phyloP scores from a whole-genome alignment of 2,329 filamentous ascomycete species.

The Cercospora sp. region DNA sequence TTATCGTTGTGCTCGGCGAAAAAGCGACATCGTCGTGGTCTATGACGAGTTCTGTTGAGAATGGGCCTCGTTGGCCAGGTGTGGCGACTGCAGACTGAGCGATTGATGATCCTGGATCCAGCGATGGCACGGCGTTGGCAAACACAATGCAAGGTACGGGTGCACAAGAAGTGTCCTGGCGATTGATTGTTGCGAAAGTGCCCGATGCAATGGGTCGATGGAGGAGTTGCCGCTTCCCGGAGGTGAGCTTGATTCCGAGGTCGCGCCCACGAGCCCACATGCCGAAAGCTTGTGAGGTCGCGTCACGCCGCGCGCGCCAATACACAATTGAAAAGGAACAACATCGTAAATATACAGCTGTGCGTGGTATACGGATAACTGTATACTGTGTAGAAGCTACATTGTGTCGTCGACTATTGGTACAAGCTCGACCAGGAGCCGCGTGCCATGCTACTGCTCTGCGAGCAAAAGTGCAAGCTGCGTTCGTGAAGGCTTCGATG shows the following conservation, averaged over 20 bases:
- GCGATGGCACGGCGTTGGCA: background rate
- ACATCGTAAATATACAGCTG: background rate
- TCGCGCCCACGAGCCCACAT: constrained; percentile 1
- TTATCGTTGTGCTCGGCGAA: constrained; percentile 5
- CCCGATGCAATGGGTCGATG: constrained; percentile 1
- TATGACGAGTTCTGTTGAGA: constrained; percentile 20
- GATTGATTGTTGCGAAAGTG: background rate
- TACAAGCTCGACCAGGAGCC: constrained; percentile 11
- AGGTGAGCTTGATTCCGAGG: constrained; percentile 5
- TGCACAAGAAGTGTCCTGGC: background rate
- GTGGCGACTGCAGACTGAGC: background rate
- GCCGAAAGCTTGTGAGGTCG: constrained; percentile 4
- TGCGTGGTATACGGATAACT: background rate
- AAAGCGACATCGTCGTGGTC: constrained; percentile 16
- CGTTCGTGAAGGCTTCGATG: background rate
- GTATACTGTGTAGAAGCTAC: constrained; percentile 3
- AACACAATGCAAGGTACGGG: background rate
- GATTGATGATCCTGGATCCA: background rate
- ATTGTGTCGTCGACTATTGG: background rate
- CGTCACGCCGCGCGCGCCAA: background rate
- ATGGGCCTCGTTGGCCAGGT: background rate
- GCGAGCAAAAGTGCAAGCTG: background rate
- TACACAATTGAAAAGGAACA: background rate
- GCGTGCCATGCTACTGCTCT: background rate
- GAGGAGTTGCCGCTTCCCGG: background rate